Evolutionary conservation across 768 basidiomycete genomes (phyloP), one percentile per base, ranked within the genome.

Genomic region (Cystobasidium tubakii): DNA sequence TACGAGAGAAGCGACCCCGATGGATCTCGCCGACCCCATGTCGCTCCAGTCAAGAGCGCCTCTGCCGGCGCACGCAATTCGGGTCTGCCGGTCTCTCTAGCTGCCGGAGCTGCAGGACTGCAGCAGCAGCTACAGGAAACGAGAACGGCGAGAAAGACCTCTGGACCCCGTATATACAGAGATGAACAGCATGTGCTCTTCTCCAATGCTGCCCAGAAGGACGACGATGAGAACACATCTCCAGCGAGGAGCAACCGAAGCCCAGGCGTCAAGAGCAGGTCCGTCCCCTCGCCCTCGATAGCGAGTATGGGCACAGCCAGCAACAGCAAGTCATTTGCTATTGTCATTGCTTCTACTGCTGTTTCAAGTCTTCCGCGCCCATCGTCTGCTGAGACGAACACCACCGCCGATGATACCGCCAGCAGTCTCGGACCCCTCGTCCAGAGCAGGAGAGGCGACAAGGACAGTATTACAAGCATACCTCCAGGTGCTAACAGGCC

Each of bases 381-480:
- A n/a, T n/a, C n/a, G n/a, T n/a, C n/a, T n/a, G n/a, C n/a, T n/a
- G n/a, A n/a, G n/a, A n/a, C n/a, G n/a, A n/a, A n/a, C n/a, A n/a
- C n/a, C n/a, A n/a, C 46, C 46, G 3, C 46, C 46, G 46, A 50
- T 19, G 46, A 15, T 6, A 50, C 9, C 27, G 21, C 6, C 21
- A 54, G 53, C 27, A 54, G 6, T 25, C 33, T 60, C 25, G 13
- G 12, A 6, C 57, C 57, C 4, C 33, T 60, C 13, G 57, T 60
- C 25, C 57, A 60, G 33, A 60, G 57, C 57, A 60, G 57, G 33
- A 60, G 57, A 60, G 57, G 57, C 33, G 57, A 23, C 33, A 60
- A 60, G 33, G 57, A 60, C 33, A 60, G 29, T 31, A 50, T 50
- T 19, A 25, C 33, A 25, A 60, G 15, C 57, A 29, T 60, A 3